Evolutionary conservation across 768 basidiomycete species (phyloP).

Genomic region (Tulasnella sp.): DNA sequence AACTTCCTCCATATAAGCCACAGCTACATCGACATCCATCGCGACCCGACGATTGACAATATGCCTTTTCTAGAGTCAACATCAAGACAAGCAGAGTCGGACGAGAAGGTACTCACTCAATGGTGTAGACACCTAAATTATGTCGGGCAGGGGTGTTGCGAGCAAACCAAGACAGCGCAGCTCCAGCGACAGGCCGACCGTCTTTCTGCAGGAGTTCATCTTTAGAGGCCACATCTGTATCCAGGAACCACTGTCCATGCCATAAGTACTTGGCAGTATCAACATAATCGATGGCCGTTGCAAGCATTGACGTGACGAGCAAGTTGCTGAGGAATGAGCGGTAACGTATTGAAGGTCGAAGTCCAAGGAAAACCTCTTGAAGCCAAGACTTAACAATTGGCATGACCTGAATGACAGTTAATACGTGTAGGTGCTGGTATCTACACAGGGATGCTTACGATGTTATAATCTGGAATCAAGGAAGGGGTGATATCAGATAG

Average conservation of each 20-base stretch:
- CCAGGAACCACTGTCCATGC: background rate
- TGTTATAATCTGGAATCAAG: background rate
- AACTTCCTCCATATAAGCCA: conserved; percentile 3
- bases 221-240: background rate
- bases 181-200: background rate
- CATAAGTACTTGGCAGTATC: background rate
- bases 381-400: conserved; percentile 6
- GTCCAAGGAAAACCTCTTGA: background rate
- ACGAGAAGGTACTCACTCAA: background rate
- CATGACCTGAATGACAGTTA: background rate
- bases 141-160: background rate
- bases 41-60: background rate
- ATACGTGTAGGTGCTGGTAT: too few species aligned
- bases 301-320: background rate
- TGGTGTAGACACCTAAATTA: background rate
- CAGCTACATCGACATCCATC: background rate
- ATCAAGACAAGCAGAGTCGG: background rate
- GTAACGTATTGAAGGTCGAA: background rate
- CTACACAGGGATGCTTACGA: background rate
- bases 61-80: background rate
- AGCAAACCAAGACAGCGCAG: background rate
- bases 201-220: background rate
- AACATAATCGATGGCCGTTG: background rate
- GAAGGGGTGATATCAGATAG: background rate
- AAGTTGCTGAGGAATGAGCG: background rate